Evolutionary conservation across 371 early-diverging fungal species (phyloP).

Genomic region (Syncephalastrum sp.): DNA sequence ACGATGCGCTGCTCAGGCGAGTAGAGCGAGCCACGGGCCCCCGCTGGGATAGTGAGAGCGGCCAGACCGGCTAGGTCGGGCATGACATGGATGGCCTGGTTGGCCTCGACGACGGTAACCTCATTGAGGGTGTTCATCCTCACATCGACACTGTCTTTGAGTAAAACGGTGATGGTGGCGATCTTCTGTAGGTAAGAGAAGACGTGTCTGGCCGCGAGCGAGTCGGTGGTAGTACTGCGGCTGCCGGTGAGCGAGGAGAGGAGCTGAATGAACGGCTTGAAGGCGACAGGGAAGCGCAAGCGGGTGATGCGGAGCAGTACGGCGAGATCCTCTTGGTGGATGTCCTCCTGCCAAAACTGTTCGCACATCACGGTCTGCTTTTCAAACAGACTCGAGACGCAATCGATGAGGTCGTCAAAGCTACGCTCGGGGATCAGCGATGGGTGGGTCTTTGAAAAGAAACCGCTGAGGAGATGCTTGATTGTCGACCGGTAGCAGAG

Average conservation of each 20-base stretch:
- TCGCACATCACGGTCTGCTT: conserved; percentile 27
- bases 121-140: conserved; percentile 10
- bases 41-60: conserved; percentile 20
- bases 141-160: conserved; percentile 16
- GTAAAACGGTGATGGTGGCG: conserved; percentile 20
- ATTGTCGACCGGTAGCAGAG: conserved; percentile 26
- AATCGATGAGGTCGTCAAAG: conserved; percentile 26
- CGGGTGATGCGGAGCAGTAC: conserved; percentile 26
- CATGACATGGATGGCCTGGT: conserved; percentile 20
- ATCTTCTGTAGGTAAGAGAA: conserved; percentile 26
- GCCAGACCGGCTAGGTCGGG: conserved; percentile 5
- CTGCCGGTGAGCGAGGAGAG: conserved; percentile 27
- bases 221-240: background rate
- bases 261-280: conserved; percentile 24
- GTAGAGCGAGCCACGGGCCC: conserved; percentile 19
- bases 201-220: conserved; percentile 22
- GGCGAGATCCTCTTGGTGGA: conserved; percentile 11
- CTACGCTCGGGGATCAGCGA: conserved; percentile 24
- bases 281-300: conserved; percentile 32
- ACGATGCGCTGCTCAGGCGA: conserved; percentile 20
- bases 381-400: conserved; percentile 22
- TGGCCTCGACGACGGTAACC: conserved; percentile 3
- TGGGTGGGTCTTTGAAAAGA: conserved; percentile 32
- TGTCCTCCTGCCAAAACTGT: conserved; percentile 32
- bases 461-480: conserved; percentile 22